Evolutionary conservation across 1,284 basidiomycete genomes (phyloP).

Genomic region (Anthracocystis setariae): DNA sequence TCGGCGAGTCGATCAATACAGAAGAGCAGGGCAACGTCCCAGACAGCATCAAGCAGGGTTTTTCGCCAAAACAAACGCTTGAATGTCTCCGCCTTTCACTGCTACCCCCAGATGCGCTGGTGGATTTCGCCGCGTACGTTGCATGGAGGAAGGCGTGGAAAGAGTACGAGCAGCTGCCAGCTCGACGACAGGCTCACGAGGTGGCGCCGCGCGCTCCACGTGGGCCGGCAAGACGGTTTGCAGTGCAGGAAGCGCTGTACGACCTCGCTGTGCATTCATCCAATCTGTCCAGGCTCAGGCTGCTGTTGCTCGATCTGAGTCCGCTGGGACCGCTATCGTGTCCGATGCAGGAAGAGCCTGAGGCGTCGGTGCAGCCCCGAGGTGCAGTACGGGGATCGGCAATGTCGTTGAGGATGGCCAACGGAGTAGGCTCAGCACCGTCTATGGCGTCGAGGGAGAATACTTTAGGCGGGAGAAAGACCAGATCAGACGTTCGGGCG

Average conservation of each 20-base stretch:
- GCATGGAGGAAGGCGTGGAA: conserved; percentile 36
- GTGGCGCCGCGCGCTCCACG: conserved; percentile 35
- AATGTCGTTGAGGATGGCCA: too few species aligned
- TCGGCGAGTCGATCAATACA: conserved; percentile 25
- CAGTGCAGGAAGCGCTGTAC: conserved; percentile 40
- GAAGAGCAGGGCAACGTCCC: conserved; percentile 34
- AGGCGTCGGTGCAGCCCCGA: not conserved
- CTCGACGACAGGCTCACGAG: conserved; percentile 22
- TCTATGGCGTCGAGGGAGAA: too few species aligned
- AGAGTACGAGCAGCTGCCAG: conserved; percentile 25
- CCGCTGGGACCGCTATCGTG: conserved; percentile 23
- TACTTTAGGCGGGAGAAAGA: not conserved
- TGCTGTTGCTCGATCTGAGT: conserved; percentile 34
- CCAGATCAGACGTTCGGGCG: conserved; percentile 10
- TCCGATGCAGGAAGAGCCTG: conserved; percentile 16
- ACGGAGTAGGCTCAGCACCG: too few species aligned
- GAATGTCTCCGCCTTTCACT: conserved; percentile 35
- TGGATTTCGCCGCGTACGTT: conserved; percentile 33
- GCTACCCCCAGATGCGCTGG: conserved; percentile 36
- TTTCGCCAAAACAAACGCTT: conserved; percentile 23
- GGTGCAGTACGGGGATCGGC: too few species aligned
- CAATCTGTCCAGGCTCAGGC: conserved; percentile 20
- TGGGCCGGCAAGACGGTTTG: conserved; percentile 35
- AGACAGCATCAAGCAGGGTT: conserved; percentile 14
- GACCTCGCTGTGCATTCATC: conserved; percentile 23